Conservation (phyloP, 2,329 filamentous ascomycete species). For the Arthrobotrys iridis region DNA sequence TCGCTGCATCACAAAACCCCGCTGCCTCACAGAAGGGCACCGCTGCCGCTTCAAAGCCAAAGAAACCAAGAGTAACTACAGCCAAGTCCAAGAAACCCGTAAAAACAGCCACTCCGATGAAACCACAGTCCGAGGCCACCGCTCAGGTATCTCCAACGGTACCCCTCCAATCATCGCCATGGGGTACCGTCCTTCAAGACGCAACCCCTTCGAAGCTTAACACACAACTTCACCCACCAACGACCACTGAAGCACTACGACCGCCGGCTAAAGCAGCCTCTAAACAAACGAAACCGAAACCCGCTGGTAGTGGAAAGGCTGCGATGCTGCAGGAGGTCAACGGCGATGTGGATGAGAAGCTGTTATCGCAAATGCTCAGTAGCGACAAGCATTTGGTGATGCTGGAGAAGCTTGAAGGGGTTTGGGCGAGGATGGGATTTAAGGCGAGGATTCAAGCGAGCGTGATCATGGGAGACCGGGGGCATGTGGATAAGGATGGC, state of each 20-base stretch:
- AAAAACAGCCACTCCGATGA: not conserved
- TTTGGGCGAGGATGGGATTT: conserved; percentile 31
- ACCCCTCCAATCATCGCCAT: not conserved
- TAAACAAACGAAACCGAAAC: not conserved
- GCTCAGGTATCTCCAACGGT: not conserved
- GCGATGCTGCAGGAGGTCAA: conserved; percentile 1
- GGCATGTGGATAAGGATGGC: not conserved
- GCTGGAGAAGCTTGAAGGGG: conserved; percentile 42
- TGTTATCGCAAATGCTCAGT: conserved; percentile 39
- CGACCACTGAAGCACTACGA: no score
- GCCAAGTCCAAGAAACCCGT: not conserved
- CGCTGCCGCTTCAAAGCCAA: conserved; percentile 1
- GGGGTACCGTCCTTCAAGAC: not conserved
- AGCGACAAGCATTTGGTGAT: conserved; percentile 49
- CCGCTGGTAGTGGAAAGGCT: not conserved
- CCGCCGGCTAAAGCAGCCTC: not conserved
- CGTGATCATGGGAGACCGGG: conserved; percentile 1
- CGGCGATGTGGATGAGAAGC: conserved; percentile 23
- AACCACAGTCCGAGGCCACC: not conserved
- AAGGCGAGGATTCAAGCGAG: conserved; percentile 15
- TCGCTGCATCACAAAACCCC: not conserved
- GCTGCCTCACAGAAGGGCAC: not conserved
- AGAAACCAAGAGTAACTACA: not conserved
- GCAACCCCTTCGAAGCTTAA: not conserved
- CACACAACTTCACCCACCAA: not conserved